Percentiles rank a stretch among this genome's conserved stretches.
phyloP scores from a whole-genome alignment of 768 basidiomycete species.

The Holtermannia corniformis region DNA sequence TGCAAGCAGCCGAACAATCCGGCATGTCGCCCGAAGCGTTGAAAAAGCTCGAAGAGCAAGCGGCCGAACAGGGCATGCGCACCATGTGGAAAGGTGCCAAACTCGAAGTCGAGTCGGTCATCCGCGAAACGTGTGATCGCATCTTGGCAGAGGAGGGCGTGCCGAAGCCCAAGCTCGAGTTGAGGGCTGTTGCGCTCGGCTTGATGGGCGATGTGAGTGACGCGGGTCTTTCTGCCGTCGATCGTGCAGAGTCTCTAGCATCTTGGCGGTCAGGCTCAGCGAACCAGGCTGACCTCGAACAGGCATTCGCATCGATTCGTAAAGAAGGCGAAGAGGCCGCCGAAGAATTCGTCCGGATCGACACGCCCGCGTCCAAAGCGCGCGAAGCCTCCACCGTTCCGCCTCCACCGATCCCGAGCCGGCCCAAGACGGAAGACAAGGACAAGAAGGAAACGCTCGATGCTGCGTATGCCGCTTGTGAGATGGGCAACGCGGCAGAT shows the following conservation, averaged over 20 bases:
- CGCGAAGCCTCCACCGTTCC: constrained; percentile 17
- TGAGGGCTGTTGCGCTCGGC: constrained; percentile 36
- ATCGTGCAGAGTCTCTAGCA: background rate
- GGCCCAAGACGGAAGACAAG: background rate
- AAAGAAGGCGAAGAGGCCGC: constrained; percentile 28
- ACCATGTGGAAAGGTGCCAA: constrained; percentile 43
- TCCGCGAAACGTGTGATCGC: constrained; percentile 38
- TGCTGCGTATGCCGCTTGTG: constrained; percentile 22
- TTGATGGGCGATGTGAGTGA: constrained; percentile 38
- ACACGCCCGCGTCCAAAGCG: constrained; percentile 35
- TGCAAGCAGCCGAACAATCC: constrained; percentile 39
- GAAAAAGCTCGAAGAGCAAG: constrained; percentile 42
- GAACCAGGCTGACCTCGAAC: background rate
- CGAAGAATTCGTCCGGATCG: constrained; percentile 38
- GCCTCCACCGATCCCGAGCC: background rate
- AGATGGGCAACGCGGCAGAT: too few species aligned
- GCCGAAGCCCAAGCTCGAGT: constrained; percentile 30
- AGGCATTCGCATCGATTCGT: constrained; percentile 37
- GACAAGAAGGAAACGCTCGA: constrained; percentile 10
- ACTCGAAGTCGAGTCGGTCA: constrained; percentile 41
- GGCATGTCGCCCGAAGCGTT: constrained; percentile 39
- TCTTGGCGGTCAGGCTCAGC: background rate
- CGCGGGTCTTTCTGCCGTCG: background rate
- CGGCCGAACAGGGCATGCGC: constrained; percentile 40
- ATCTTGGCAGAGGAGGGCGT: constrained; percentile 36